Percentiles rank a stretch among this genome's conserved stretches.
Conservation (phyloP, 2,329 filamentous ascomycete species). For the Didymella sp. region DNA sequence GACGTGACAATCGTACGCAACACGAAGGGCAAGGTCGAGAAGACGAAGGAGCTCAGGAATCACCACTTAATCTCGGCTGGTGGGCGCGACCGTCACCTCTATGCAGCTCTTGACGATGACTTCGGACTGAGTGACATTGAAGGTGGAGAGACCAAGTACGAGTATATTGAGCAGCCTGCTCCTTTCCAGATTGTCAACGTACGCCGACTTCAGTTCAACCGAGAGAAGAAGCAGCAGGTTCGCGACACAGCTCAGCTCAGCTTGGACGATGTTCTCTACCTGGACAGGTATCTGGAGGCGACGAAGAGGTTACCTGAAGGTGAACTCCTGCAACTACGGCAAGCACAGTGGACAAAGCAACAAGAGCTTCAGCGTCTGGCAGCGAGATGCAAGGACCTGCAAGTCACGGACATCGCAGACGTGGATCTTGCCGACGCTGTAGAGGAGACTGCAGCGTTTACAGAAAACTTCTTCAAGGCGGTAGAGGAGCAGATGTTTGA, state of each 20-base stretch:
- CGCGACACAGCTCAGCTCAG: conserved; percentile 67
- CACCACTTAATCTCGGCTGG: conserved; percentile 69
- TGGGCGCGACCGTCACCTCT: conserved; percentile 69
- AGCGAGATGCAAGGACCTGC: conserved; percentile 53
- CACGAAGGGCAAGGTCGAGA: conserved; percentile 51
- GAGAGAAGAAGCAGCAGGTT: conserved; percentile 56
- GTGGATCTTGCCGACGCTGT: conserved; percentile 40
- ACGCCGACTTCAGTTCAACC: conserved; percentile 78
- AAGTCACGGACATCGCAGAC: conserved; percentile 42
- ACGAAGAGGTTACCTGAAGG: conserved; percentile 37
- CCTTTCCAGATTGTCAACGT: conserved; percentile 90
- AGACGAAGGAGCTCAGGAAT: conserved; percentile 64
- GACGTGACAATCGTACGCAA: conserved; percentile 57
- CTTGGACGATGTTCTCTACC: conserved; percentile 80
- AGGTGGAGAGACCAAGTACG: conserved; percentile 37
- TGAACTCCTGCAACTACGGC: conserved; percentile 67
- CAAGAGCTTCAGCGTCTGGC: conserved; percentile 66
- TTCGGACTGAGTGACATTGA: conserved; percentile 80
- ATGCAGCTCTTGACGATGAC: conserved; percentile 82
- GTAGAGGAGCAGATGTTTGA: conserved; percentile 11
- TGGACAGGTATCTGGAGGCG: conserved; percentile 76
- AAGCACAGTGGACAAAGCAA: conserved; percentile 77
- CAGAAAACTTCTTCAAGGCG: conserved; percentile 16
- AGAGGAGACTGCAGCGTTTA: conserved; percentile 40
- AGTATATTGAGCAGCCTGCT: conserved; percentile 67